Percentiles rank a stretch among this genome's conserved stretches.
Conservation (phyloP, 805 yeast genomes). For the Yarrowia sp. region DNA sequence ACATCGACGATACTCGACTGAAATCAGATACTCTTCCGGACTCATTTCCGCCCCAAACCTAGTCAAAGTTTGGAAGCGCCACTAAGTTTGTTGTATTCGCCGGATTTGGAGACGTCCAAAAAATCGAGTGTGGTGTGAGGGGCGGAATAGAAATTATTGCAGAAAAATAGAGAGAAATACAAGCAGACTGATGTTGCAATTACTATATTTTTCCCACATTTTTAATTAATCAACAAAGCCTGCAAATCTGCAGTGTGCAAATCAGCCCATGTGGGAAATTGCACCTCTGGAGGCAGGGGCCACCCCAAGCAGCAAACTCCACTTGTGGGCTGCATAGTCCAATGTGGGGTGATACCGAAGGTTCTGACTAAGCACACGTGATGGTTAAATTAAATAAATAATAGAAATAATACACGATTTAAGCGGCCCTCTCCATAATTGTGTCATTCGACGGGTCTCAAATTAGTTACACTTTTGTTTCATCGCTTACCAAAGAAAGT, state of each 20-base stretch:
- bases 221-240: neutral
- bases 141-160: neutral
- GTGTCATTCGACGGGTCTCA: neutral
- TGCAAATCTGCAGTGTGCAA: neutral
- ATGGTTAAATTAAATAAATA: neutral
- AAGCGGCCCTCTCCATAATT: neutral
- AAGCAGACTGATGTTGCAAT: neutral
- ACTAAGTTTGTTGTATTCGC: constrained; percentile 11
- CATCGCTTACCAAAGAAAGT: too few relatives aligned
- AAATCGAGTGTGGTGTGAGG: neutral
- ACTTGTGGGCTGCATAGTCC: constrained; percentile 16
- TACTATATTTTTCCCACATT: neutral
- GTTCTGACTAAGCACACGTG: constrained; percentile 19
- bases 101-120: constrained; percentile 14
- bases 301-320: constrained; percentile 24
- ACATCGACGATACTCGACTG: neutral
- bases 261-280: constrained; percentile 16
- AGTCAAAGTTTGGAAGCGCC: neutral
- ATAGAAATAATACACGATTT: neutral
- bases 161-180: neutral
- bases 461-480: neutral
- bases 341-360: constrained; percentile 18
- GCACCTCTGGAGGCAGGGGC: constrained; percentile 21
- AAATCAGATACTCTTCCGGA: neutral
- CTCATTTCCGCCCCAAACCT: constrained; percentile 18